These are phyloP conservation scores for Microascus cirrosus DNA, from an alignment of 2,329 filamentous ascomycete species.

Conservation along the genomic window DNA sequence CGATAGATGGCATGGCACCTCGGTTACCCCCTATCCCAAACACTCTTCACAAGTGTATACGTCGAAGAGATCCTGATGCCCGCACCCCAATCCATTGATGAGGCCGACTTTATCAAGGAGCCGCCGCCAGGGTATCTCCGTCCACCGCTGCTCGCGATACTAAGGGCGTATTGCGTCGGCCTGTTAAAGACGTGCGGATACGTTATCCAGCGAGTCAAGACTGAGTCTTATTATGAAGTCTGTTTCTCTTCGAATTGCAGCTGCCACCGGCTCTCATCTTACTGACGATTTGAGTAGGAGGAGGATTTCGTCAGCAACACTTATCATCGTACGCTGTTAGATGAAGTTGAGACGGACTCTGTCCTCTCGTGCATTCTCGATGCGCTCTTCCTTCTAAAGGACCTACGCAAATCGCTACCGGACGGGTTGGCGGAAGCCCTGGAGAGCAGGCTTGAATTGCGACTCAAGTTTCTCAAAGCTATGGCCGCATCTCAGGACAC, in stretches of 20 bases:
- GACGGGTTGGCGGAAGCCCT: slow-evolving; percentile 43
- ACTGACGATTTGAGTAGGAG: slow-evolving; percentile 42
- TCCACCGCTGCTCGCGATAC: slow-evolving; percentile 46
- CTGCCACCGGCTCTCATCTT: neutral
- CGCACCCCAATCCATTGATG: slow-evolving; percentile 48
- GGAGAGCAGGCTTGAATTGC: slow-evolving; percentile 51
- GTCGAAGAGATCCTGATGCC: slow-evolving; percentile 74
- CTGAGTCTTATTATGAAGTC: slow-evolving; percentile 88
- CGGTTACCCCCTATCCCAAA: slow-evolving; percentile 92
- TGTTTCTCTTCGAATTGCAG: slow-evolving; percentile 10
- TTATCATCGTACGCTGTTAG: slow-evolving; percentile 69
- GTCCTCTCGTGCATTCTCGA: slow-evolving; percentile 43
- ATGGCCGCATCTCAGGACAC: slow-evolving; percentile 35
- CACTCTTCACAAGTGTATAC: slow-evolving; percentile 85
- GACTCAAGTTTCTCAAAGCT: slow-evolving; percentile 49
- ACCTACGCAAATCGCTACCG: slow-evolving; percentile 23
- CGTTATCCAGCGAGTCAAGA: slow-evolving; percentile 65
- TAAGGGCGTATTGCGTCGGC: slow-evolving; percentile 78
- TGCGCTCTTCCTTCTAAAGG: slow-evolving; percentile 40
- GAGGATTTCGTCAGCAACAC: slow-evolving; percentile 94
- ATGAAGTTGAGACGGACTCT: slow-evolving; percentile 44
- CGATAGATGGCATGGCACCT: slow-evolving; percentile 86
- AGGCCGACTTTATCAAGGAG: slow-evolving; percentile 50
- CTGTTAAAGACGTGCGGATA: slow-evolving; percentile 73
- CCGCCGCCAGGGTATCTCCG: slow-evolving; percentile 15